A percentile compares a stretch with the other conserved stretches of the same genome.
Conservation (phyloP, 495 filamentous ascomycete species). For the Neurospora sp. region DNA sequence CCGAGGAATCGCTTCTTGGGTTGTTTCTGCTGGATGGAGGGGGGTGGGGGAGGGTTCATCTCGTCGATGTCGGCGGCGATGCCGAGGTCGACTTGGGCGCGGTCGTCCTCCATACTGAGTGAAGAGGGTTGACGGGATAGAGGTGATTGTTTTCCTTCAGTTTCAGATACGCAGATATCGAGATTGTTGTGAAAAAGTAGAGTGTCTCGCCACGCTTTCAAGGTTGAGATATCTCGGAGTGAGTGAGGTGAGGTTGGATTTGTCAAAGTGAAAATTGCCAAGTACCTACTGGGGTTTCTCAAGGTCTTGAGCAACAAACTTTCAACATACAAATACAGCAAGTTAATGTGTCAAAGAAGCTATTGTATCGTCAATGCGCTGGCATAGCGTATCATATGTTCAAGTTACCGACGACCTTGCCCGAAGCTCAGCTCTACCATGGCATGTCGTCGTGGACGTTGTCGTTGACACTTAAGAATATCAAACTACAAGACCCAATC, state of each 20-base stretch:
- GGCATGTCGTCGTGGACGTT: neutral
- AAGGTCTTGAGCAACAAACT: neutral
- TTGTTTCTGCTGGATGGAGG: slow-evolving; percentile 28
- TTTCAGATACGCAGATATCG: neutral
- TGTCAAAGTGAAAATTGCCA: neutral
- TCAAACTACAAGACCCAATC: neutral
- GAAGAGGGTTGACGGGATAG: too few relatives aligned
- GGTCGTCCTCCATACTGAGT: slow-evolving; percentile 35
- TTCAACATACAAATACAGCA: neutral
- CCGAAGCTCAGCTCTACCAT: neutral
- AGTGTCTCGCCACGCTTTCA: neutral
- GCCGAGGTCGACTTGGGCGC: slow-evolving; percentile 40
- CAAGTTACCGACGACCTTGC: neutral
- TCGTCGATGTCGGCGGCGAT: slow-evolving; percentile 46
- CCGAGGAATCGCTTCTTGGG: slow-evolving; percentile 79
- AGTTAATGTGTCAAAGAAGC: neutral
- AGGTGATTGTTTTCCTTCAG: too few relatives aligned
- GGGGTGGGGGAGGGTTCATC: slow-evolving; percentile 11
- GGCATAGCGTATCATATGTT: neutral
- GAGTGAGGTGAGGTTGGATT: neutral
- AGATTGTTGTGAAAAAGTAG: neutral
- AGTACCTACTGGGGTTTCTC: neutral
- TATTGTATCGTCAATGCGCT: too few relatives aligned
- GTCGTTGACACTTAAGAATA: neutral
- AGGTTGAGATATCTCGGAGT: neutral